Base-by-base conservation (phyloP, 78 protist species). In the Isochrysis galbana region DNA sequence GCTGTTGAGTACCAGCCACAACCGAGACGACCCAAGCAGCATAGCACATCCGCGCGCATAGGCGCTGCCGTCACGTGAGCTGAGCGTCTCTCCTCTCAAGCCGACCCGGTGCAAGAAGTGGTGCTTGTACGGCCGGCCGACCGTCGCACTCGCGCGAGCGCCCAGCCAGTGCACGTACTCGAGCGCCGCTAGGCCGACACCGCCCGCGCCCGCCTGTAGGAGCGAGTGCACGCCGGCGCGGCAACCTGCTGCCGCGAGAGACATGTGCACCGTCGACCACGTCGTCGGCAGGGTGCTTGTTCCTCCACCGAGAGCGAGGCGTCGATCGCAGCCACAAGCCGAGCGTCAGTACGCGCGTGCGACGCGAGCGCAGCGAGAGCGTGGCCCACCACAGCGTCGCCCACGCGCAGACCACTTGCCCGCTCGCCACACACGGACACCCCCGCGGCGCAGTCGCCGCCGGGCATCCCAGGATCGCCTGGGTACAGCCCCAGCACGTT, bases 131-230 rank as follows among this genome's bases (percentile, higher is more conserved):
- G 91, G 91, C 36, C 55, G 38, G 41, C 92, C 92, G 36, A 84
- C 92, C 11, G 86, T 38, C 25, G 7, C 46, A n/a, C 47, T 5
- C 2, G n/a, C n/a, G n/a, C n/a, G 22, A 17, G 47, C 38, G 45
- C 82, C 87, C 19, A 46, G 10, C 42, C n/a, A 19, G 86, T 0
- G 36, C 36, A 70, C 46, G 80, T 34, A 26, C 42, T 3, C 34
- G 54, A 90, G 5, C 19, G 92, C 92, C 14, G 47, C 84, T 32
- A 90, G 72, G 10, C 92, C 92, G 34, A 90, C 92, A 4, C 92
- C 92, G 48, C 92, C 92, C 21, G 87, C 26, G 5, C 70, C 92
- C 22, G 45, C 87, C 38, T 90, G 92, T 21, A 90, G 47, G 46
- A 74, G 0, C 19, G 38, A 41, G 45, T 1, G 32, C 83, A 21